Evolutionary conservation across 1,284 basidiomycete genomes (phyloP), one percentile per base, ranked within the genome.

Genomic region (Puccinia sorghi): DNA sequence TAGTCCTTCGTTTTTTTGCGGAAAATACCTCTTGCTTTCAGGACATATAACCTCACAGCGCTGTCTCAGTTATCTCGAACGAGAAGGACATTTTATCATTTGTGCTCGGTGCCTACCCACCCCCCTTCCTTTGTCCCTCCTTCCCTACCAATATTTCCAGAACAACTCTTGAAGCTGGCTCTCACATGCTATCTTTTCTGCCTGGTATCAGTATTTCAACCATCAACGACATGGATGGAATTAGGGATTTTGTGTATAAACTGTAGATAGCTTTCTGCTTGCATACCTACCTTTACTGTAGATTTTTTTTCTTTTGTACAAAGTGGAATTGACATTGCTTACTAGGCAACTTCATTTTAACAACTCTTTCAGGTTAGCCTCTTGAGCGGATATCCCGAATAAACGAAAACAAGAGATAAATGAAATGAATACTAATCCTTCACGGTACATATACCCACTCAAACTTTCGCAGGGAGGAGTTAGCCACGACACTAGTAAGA

Each of bases 21-120:
- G 52, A 71, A 57, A 71, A 57, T 57, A 71, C 69, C 32, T 25
- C 37, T 5, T 71, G 69, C 52, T 71, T 71, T 57, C 52, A 71
- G 43, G 69, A 41, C 52, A 32, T 52, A 3, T 57, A 64, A n/a
- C 1, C 41, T 46, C 41, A 64, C 11, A 43, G 61, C 41, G 61
- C 46, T 17, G 25, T 25, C 41, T 64, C 17, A 64, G n/a, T 9
- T 39, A n/a, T 15, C 59, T 59, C n/a, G 39, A 39, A 63, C 59
- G 32, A 61, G 37, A 17, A 37, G 15, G 3, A 11, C 27, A 27
- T n/a, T 39, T 39, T 25, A 20, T 61, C 9, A 64, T 8, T 22
- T 46, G 61, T 46, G 61, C 61, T 41, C 39, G 61, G 41, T 64
- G 61, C 61, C 61, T 46, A 41, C 61, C 37, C 32, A 43, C 61